phyloP scores from a whole-genome alignment of 768 basidiomycete genomes.

The Lentinula raphanica region DNA sequence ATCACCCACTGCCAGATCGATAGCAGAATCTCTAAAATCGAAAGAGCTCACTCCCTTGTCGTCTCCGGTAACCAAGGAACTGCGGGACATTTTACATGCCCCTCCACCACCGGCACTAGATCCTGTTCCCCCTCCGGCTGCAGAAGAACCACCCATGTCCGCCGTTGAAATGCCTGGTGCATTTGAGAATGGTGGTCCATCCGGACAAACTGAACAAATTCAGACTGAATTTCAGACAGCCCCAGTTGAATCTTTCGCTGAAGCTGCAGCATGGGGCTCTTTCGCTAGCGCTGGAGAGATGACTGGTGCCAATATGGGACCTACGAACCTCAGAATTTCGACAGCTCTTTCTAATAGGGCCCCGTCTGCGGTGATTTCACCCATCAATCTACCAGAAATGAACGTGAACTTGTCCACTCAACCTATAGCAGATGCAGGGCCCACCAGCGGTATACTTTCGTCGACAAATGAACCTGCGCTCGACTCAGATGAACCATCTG shows the following conservation, averaged over 20 bases:
- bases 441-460: background rate
- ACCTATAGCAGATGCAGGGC: background rate
- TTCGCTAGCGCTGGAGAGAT: conserved; percentile 2
- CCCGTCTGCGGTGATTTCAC: conserved; percentile 3
- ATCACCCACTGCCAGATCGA: conserved; percentile 21
- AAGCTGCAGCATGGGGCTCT: background rate
- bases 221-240: background rate
- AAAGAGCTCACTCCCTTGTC: conserved; percentile 11
- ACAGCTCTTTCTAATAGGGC: conserved; percentile 3
- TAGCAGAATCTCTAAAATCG: conserved; percentile 16
- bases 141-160: background rate
- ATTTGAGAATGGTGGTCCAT: background rate
- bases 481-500: background rate
- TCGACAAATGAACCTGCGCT: background rate
- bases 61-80: conserved; percentile 4
- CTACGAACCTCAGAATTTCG: background rate
- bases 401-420: background rate
- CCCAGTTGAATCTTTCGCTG: background rate
- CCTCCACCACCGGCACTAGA: background rate
- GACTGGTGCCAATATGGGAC: conserved; percentile 1
- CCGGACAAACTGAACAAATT: background rate
- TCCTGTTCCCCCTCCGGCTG: background rate
- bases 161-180: background rate
- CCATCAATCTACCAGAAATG: conserved; percentile 2
- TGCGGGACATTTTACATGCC: background rate